Evolutionary conservation across 345 rosid genomes (phyloP), one percentile per base, ranked within the genome.

Genomic region (Eutrema yunnanense): DNA sequence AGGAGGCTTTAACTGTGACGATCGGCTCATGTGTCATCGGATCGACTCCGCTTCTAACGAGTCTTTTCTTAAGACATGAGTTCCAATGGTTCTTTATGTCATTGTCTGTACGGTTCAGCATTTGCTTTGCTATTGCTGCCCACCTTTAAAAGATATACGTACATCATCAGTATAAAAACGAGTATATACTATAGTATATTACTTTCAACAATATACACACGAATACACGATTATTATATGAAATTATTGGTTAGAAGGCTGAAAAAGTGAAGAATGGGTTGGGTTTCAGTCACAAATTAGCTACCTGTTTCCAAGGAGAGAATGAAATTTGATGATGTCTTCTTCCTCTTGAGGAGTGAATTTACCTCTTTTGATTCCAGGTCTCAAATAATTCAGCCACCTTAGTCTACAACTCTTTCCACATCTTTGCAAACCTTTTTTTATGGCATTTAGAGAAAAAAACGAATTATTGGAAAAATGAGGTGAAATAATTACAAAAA

Each of bases 21-120:
- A 32, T n/a, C 4, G 81, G 77, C 43, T 72, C 53, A 14, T 72
- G 81, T 2, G 81, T 72, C 69, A 43, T 44, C 29, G 81, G 81
- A 44, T 77, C 69, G 26, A 77, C 66, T 7, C 81, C 81, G 5
- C 34, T 47, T 73, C 58, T 73, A 40, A 33, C 10, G 19, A 67
- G 78, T 34, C 78, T 55, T 68, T 78, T 78, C 64, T 73, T 78
- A 5, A 78, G 74, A 59, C 74, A 67, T 6, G 81, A 72, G 73
- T 77, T 72, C 81, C 81, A 78, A 33, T 72, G 73, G 50, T 78
- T 78, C 72, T 78, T 78, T 9, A 78, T 73, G 43, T 73, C 81
- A 46, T 78, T 78, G 40, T 78, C 81, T 43, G 81, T 78, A 50
- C 81, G 52, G 70, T 70, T 74, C 3, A 68, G 67, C 71, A 78